Evolutionary conservation across 352 stramenopile species (phyloP), one percentile per base, ranked within the genome.

Genomic region (Pythium dissotocum): DNA sequence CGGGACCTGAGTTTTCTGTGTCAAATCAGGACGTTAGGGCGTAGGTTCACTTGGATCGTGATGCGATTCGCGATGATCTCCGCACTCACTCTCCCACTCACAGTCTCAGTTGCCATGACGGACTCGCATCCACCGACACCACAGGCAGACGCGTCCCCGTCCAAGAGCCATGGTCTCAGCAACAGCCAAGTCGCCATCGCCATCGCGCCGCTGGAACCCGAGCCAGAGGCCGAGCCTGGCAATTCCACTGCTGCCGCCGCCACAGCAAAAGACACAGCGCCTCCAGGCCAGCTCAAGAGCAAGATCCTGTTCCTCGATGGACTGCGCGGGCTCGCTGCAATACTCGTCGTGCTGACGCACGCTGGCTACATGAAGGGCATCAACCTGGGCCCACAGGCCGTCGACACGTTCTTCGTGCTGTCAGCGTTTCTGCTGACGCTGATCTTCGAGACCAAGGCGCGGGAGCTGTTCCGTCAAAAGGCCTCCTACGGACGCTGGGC

Each of bases 391-490:
- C 67, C 63, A 32, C 59, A 76, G 2, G 77, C 71, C 4, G 77
- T 87, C 44, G 79, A 87, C 67, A 71, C 65, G 42, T 87, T 87
- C 63, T 87, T 87, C 55, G 79, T 87, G 24, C 59, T 87, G 46
- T 87, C 79, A 35, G 76, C 75, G 18, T 86, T 83, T 44, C 59
- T 85, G 26, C 69, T 85, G 3, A 85, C 76, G 51, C 78, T 79
- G 73, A 74, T 87, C 24, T 82, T 83, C 57, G 80, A 82, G 60
- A 75, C 73, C 54, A 87, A 83, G 65, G 76, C 64, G 46, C 70
- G 75, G 26, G 49, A 64, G 21, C 65, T 87, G 57, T 38, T 82
- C 4, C 58, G 62, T n/a, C 67, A 73, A 13, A 61, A 71, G 0
- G 78, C 78, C 0, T 56, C 61, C 0, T 16, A 68, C 12, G 58